Base-by-base conservation (phyloP, 2,329 filamentous ascomycete species). In the Metarhizium album region DNA sequence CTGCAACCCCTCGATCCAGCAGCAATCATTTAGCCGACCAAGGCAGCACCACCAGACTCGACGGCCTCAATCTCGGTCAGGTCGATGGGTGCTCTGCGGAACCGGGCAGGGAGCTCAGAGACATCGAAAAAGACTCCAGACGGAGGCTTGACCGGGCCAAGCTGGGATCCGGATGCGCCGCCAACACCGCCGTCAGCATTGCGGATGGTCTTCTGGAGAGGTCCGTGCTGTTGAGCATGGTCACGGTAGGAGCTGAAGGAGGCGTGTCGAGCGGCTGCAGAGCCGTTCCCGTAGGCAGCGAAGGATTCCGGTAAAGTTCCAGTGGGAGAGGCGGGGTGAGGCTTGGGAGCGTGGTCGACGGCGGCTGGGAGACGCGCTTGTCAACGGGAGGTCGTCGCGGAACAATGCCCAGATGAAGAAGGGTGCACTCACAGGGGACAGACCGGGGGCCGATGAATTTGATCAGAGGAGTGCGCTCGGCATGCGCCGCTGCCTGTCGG, bases 41-140 rank as follows among this genome's bases (percentile, higher is more conserved):
- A 65, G 35, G 76, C 70, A 33, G 91, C 93, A 52, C 93, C 93
- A 50, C 90, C 93, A 51, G 88, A 93, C 80, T 96, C 90, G 63
- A 98, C 80, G 22, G 90, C 90, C 69, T 97, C 93, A 54, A 98
- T 98, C 79, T 98, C 93, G 42, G 83, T 83, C 59, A 83, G 70
- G 37, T 80, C 84, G 71, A 90, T 86, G 13, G 82, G 78, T 46
- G 80, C 73, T 57, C 89, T 80, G 63, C 84, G 82, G 79, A 96
- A 98, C 61, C 91, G 82, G 55, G 75, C 67, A 18, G 93, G 91
- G 23, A 98, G 82, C 71, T 98, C 87, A 59, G 82, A 87, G 60
- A 90, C 82, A 69, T 97, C 93, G 66, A 95, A 96, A 69, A 78
- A 89, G 67, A 88, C 74, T 59, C 91, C 91, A 62, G 81, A 70